Conservation (phyloP, 805 yeast genomes). For the baker's yeast (Saccharomyces cerevisiae) region DNA sequence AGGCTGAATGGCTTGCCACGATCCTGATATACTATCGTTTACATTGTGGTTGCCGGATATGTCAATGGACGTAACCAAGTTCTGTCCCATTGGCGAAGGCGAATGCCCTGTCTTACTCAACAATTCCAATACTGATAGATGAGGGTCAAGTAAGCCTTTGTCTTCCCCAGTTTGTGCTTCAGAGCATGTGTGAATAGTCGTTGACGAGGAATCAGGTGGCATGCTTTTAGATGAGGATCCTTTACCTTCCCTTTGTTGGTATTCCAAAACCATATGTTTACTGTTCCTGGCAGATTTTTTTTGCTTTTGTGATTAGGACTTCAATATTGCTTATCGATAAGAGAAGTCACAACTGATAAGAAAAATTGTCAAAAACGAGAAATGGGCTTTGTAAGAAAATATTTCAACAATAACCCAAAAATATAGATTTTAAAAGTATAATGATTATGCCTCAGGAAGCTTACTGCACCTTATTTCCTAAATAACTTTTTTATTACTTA, state of each 20-base stretch:
- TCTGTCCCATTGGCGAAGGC: neutral
- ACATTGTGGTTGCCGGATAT: neutral
- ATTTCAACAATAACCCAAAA: neutral
- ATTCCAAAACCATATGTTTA: neutral
- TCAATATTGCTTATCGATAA: neutral
- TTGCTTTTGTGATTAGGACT: neutral
- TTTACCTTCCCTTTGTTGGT: neutral
- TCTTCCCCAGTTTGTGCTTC: conserved; percentile 1
- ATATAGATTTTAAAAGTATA: neutral
- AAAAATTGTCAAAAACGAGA: neutral
- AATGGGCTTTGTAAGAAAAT: neutral
- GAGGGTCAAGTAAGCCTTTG: conserved; percentile 25
- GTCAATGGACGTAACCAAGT: neutral
- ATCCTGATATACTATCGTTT: conserved; percentile 19
- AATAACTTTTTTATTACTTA: neutral
- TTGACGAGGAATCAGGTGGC: neutral
- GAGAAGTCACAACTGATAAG: neutral
- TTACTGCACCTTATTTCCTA: neutral
- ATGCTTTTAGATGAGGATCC: neutral
- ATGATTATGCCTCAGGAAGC: neutral
- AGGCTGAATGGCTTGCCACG: conserved; percentile 26
- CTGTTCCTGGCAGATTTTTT: neutral
- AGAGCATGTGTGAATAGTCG: neutral
- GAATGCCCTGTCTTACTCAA: conserved; percentile 6
- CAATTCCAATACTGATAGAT: conserved; percentile 24